phyloP scores from a whole-genome alignment of 371 early-diverging fungal species.

The Mucor racemosus region DNA sequence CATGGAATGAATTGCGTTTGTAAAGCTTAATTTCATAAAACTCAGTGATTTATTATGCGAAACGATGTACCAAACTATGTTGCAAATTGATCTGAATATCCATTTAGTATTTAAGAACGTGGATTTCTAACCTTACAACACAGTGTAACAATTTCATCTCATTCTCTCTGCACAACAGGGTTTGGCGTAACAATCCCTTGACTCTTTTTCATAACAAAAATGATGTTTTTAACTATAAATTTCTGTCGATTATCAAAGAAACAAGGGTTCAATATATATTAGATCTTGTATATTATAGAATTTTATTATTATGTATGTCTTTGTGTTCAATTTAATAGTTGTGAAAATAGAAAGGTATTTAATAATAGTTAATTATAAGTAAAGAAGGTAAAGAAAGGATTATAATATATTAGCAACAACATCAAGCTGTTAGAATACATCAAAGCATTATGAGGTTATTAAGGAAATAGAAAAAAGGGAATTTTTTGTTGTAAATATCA shows the following conservation, averaged over 20 bases:
- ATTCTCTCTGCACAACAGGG: neutral
- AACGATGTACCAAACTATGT: neutral
- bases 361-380: neutral
- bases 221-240: neutral
- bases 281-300: neutral
- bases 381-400: neutral
- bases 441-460: neutral
- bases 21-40: too few species aligned
- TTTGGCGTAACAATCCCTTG: conserved; percentile 2
- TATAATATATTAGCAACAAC: conserved; percentile 14
- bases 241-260: neutral
- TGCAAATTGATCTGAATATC: neutral
- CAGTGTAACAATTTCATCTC: neutral
- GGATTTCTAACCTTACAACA: neutral
- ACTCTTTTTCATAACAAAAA: neutral
- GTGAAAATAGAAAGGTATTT: neutral
- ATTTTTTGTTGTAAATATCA: neutral
- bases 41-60: neutral
- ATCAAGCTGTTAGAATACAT: conserved; percentile 15
- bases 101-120: neutral
- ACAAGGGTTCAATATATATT: neutral
- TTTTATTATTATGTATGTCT: neutral
- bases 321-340: neutral
- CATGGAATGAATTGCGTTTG: too few species aligned
- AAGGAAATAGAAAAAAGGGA: neutral